These are phyloP conservation scores for Decorospora gaudefroyi DNA, from an alignment of 2,329 filamentous ascomycete species.

Conservation along the genomic window DNA sequence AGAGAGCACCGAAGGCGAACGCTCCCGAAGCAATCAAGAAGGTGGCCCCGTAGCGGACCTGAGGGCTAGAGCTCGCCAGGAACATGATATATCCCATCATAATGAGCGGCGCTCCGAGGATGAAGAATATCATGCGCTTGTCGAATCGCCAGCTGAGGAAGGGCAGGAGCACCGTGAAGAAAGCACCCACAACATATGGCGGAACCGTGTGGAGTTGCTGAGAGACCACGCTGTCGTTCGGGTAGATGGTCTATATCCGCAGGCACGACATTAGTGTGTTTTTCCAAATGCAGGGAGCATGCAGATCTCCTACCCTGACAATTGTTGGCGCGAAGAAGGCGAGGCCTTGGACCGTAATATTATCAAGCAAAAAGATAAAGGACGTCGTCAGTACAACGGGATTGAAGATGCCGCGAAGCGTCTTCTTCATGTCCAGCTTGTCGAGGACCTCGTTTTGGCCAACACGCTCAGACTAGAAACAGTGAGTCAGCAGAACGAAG, in stretches of 20 bases:
- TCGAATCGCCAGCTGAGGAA: conserved; percentile 66
- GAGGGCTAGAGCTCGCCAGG: conserved; percentile 56
- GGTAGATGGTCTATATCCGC: conserved; percentile 73
- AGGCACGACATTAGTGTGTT: too few species aligned
- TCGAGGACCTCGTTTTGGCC: conserved; percentile 67
- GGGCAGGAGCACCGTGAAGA: conserved; percentile 67
- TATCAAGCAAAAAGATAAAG: conserved; percentile 66
- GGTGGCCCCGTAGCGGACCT: conserved; percentile 69
- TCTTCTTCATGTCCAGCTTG: conserved; percentile 63
- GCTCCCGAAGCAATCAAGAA: conserved; percentile 69
- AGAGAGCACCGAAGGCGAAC: conserved; percentile 66
- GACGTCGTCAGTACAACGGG: conserved; percentile 63
- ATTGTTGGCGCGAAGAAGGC: conserved; percentile 74
- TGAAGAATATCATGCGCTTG: conserved; percentile 63
- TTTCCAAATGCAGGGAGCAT: too few species aligned
- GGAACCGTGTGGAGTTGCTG: conserved; percentile 74
- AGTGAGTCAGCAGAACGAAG: neutral
- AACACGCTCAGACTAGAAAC: conserved; percentile 62
- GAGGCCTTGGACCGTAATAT: conserved; percentile 72
- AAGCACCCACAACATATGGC: conserved; percentile 69
- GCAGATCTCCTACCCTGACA: too few species aligned
- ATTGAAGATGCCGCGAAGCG: conserved; percentile 64
- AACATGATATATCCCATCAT: conserved; percentile 74
- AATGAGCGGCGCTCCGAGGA: conserved; percentile 63
- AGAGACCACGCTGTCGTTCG: conserved; percentile 59